These are phyloP conservation scores for Eucalyptus regnans DNA, from an alignment of 345 rosid genomes.

Conservation along the genomic window DNA sequence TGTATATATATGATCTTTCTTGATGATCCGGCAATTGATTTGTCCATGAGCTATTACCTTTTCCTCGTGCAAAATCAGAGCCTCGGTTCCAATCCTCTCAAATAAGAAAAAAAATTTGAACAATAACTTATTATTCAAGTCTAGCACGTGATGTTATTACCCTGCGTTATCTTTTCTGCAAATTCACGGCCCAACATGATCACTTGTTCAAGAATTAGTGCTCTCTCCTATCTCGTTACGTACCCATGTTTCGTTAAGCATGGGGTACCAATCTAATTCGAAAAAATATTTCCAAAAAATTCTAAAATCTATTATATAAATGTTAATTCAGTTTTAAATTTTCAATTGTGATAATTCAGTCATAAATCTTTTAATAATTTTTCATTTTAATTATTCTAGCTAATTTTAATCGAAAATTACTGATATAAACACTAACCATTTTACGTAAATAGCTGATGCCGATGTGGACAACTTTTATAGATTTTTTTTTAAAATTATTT, in stretches of 20 bases:
- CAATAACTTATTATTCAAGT: no score
- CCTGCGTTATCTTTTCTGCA: no score
- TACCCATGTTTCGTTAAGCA: no score
- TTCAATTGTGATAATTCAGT: fast-evolving
- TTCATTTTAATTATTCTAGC: fast-evolving
- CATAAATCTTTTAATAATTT: fast-evolving
- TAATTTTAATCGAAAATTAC: fast-evolving
- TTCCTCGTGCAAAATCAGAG: neutral
- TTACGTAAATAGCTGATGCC: no score
- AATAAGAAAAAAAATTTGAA: neutral
- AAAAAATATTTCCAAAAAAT: no score
- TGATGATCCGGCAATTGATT: neutral
- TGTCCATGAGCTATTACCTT: neutral
- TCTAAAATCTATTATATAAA: fast-evolving
- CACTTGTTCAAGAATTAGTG: fast-evolving
- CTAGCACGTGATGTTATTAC: no score
- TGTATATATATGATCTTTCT: neutral
- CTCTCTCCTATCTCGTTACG: no score
- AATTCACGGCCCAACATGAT: no score
- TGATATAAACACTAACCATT: fast-evolving
- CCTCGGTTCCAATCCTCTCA: neutral
- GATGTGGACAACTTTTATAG: no score
- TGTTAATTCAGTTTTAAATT: fast-evolving
- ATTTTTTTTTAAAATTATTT: no score
- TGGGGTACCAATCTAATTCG: no score